Percentiles rank a stretch among this genome's conserved stretches.
These are phyloP conservation scores for Leishmania turanica DNA, from an alignment of 208 protist genomes.

Conservation along the genomic window DNA sequence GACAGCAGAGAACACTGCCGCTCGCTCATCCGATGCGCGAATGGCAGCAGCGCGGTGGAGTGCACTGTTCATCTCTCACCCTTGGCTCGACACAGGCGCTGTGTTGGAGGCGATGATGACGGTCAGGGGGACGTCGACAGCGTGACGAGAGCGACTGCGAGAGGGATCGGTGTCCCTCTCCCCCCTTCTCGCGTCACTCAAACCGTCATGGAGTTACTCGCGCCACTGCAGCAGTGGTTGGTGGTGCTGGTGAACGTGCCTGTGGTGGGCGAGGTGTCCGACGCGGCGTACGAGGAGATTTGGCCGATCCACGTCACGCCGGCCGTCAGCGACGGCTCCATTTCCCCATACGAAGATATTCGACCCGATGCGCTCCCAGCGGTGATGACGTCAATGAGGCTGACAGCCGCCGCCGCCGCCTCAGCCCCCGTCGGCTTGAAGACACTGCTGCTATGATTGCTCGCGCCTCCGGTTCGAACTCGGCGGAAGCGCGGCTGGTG, in stretches of 20 bases:
- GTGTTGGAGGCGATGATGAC: not conserved
- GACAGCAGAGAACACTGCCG: not conserved
- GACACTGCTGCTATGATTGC: slow-evolving; percentile 1
- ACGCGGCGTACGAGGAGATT: slow-evolving; percentile 14
- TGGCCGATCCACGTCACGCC: slow-evolving; percentile 23
- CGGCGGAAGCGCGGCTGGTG: not conserved
- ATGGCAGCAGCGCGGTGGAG: not conserved
- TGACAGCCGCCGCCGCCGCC: not conserved
- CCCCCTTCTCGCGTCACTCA: not conserved
- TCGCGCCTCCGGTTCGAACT: not conserved
- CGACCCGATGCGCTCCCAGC: slow-evolving; percentile 3
- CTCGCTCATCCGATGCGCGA: not conserved
- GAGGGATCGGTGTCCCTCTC: not conserved
- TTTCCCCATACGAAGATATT: slow-evolving; percentile 1
- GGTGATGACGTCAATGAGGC: slow-evolving; percentile 14
- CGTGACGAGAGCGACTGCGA: slow-evolving; percentile 15
- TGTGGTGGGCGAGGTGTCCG: slow-evolving; percentile 5
- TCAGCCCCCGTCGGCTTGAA: not conserved
- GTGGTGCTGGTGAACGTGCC: slow-evolving; percentile 14
- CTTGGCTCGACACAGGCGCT: not conserved
- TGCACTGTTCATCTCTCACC: not conserved
- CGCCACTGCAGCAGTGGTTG: slow-evolving; percentile 17
- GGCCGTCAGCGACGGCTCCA: slow-evolving; percentile 29
- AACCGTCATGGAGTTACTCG: slow-evolving; percentile 8
- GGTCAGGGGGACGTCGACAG: slow-evolving; percentile 2